Evolutionary conservation across 768 basidiomycete genomes (phyloP).

Genomic region (Termitomyces heimii): DNA sequence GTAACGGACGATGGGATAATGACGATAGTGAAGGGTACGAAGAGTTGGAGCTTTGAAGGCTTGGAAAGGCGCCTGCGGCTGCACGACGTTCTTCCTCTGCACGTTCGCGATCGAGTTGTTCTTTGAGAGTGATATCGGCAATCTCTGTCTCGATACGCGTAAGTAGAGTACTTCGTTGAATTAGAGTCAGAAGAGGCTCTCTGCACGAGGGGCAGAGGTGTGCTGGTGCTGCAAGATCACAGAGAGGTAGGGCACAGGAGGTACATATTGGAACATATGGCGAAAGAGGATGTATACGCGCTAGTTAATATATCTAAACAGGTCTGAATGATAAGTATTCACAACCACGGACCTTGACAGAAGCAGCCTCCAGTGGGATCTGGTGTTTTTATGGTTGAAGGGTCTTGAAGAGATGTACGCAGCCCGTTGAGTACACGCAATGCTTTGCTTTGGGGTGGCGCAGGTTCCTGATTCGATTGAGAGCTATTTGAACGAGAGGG

Average conservation of each 20-base stretch:
- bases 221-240: conserved; percentile 48
- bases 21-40: not conserved
- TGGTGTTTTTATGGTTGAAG: conserved; percentile 21
- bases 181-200: conserved; percentile 27
- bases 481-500: conserved; percentile 27
- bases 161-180: conserved; percentile 30
- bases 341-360: conserved; percentile 46
- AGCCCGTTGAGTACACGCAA: conserved; percentile 43
- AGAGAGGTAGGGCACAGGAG: conserved; percentile 59
- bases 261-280: conserved; percentile 48
- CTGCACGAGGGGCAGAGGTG: conserved; percentile 51
- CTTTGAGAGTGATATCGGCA: conserved; percentile 33
- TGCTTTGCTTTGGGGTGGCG: conserved; percentile 39
- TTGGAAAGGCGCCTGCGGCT: conserved; percentile 59
- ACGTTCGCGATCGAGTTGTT: conserved; percentile 42
- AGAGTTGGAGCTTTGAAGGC: conserved; percentile 23
- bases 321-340: not conserved
- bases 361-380: conserved; percentile 67
- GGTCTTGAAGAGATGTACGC: conserved; percentile 29
- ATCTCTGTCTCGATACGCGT: conserved; percentile 39
- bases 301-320: conserved; percentile 22
- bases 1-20: not conserved
- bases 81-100: conserved; percentile 40
- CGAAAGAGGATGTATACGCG: conserved; percentile 54
- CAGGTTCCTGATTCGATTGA: conserved; percentile 20